Conservation (phyloP, 2,329 filamentous ascomycete genomes). For the Colletotrichum acutatum region DNA sequence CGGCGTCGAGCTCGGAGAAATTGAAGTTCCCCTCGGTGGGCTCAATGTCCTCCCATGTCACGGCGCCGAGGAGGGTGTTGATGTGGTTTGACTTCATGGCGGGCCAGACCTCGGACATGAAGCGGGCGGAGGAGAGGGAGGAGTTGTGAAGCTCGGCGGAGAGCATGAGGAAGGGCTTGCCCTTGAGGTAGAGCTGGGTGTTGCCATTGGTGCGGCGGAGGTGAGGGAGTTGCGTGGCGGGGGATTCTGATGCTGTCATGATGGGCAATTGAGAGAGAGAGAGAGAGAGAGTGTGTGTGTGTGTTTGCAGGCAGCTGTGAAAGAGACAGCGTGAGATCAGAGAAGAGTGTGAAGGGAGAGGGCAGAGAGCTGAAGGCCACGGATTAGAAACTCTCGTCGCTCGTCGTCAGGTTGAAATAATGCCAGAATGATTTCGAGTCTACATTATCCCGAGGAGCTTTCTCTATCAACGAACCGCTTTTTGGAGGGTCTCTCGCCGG, state of each 20-base stretch:
- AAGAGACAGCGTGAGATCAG: neutral
- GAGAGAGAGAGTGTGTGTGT: too few species aligned
- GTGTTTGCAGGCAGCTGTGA: neutral
- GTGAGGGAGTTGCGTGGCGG: slow-evolving; percentile 31
- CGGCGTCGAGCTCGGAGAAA: slow-evolving; percentile 47
- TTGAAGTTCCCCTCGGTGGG: slow-evolving; percentile 47
- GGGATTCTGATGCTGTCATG: slow-evolving; percentile 26
- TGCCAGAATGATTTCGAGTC: slow-evolving; percentile 6
- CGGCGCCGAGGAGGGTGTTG: slow-evolving; percentile 50
- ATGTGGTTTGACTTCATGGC: slow-evolving; percentile 46
- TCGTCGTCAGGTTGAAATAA: slow-evolving; percentile 17
- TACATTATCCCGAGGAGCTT: slow-evolving; percentile 3
- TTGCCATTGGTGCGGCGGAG: slow-evolving; percentile 41
- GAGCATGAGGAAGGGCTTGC: slow-evolving; percentile 50
- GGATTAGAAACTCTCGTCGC: neutral
- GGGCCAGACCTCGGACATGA: slow-evolving; percentile 45
- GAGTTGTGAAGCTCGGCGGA: slow-evolving; percentile 50
- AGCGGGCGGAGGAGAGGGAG: slow-evolving; percentile 46
- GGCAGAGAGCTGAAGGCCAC: neutral
- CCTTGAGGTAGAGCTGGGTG: slow-evolving; percentile 49
- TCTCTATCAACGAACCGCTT: neutral
- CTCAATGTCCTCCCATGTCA: slow-evolving; percentile 52
- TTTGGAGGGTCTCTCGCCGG: neutral
- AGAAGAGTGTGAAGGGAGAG: neutral
- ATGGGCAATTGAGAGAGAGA: neutral